A percentile compares a stretch with the other conserved stretches of the same genome.
phyloP scores from a whole-genome alignment of 1,139 yeast genomes.

The Candida dubliniensis region DNA sequence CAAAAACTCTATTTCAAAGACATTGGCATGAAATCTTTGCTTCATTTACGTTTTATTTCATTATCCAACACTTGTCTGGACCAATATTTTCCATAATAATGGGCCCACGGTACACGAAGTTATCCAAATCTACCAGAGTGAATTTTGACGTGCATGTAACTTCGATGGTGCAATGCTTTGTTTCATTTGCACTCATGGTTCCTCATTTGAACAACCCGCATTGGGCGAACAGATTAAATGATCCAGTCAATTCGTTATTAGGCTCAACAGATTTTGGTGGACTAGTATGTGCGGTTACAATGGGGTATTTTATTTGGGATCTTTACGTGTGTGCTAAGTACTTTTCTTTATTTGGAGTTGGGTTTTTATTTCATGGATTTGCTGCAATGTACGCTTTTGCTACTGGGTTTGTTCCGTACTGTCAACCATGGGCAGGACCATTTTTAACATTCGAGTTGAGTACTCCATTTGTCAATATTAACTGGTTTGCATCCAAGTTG shows the following conservation, averaged over 20 bases:
- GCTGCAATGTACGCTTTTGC: slow-evolving; percentile 77
- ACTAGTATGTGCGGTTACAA: slow-evolving; percentile 66
- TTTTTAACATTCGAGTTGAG: slow-evolving; percentile 87
- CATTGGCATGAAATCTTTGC: slow-evolving; percentile 58
- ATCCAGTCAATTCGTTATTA: slow-evolving; percentile 49
- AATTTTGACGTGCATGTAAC: slow-evolving; percentile 90
- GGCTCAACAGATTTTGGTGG: slow-evolving; percentile 76
- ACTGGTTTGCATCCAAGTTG: slow-evolving; percentile 84
- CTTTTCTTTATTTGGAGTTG: slow-evolving; percentile 69
- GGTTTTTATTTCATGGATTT: slow-evolving; percentile 82
- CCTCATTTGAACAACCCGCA: slow-evolving; percentile 60
- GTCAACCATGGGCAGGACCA: slow-evolving; percentile 77
- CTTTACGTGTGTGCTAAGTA: slow-evolving; percentile 60
- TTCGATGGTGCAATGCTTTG: slow-evolving; percentile 75
- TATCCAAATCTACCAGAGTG: slow-evolving; percentile 48
- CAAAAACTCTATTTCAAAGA: slow-evolving; percentile 28
- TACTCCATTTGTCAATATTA: slow-evolving; percentile 87
- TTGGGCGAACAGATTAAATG: slow-evolving; percentile 42
- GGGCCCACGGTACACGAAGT: slow-evolving; percentile 48
- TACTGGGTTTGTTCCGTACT: slow-evolving; percentile 50
- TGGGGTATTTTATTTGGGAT: slow-evolving; percentile 96
- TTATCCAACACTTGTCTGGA: slow-evolving; percentile 45
- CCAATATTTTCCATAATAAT: slow-evolving; percentile 29
- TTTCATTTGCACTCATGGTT: slow-evolving; percentile 53
- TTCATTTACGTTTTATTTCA: slow-evolving; percentile 40